Base-by-base conservation (phyloP, 2,329 filamentous ascomycete species). In the Calycina herbarum region DNA sequence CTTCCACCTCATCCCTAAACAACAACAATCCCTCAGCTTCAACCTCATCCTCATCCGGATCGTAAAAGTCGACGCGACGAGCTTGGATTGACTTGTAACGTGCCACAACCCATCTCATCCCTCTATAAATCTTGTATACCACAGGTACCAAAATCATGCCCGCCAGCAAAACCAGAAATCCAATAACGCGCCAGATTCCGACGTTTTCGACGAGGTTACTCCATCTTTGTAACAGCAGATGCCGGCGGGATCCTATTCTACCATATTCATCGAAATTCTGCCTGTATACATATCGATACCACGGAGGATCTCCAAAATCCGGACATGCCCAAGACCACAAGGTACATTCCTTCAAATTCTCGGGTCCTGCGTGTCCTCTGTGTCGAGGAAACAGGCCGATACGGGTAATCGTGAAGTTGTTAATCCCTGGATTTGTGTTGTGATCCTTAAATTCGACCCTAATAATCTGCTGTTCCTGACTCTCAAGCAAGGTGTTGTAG, bases 251-350 rank as follows among this genome's bases (percentile, higher is more conserved):
- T 15, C 68, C 68, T 8, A 67, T 70, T 61, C 63, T 68, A 13
- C 68, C 70, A 63, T 67, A 69, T 58, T 69, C 57, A 62, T 71
- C 68, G 45, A 69, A 69, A 40, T 71, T 61, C 35, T 69, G 57
- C 29, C 57, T 59, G 57, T 68, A 70, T 59, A 71, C 63, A 66
- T 70, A 71, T 57, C 65, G 59, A 60, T 69, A 71, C 62, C 63
- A 69, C 1, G 69, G 67, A 60, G 64, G 64, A 15, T 66, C 42
- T 10, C 64, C 66, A 27, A 68, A 64, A 56, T 71, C 68, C 1
- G 61, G 57, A 58, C 70, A 71, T 10, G 63, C 64, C 70, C 68
- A 71, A 3, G 68, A 69, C 64, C 59, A 66, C 35, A 66, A 54
- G 5, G 62, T 59, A 51, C 70, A 71, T 64, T 61, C 27, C 59